Base-by-base conservation (phyloP, 176 grass and related monocot species). In the Olyra latifolia region DNA sequence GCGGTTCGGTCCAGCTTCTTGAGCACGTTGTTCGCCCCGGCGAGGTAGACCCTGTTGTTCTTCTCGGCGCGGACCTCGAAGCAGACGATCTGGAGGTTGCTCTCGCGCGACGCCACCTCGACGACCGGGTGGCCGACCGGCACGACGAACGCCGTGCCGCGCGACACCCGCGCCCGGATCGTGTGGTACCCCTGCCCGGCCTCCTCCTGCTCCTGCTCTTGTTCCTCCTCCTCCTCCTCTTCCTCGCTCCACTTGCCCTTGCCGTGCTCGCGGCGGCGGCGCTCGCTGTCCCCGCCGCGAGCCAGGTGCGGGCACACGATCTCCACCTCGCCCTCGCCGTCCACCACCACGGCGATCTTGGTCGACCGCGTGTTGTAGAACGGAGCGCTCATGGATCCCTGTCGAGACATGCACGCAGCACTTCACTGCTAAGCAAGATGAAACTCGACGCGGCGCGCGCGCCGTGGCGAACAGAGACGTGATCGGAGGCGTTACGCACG, bases 371-470 rank as follows among this genome's bases (percentile, higher is more conserved):
- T 91, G 86, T 95, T 93, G 81, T 84, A 89, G 45, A 55, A 81
- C 1, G 92, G 95, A 17, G 90, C 88, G 17, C 47, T 69, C 95
- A 98, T 95, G 24, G 95, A 98, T 2, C 92, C 90, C 95, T 98
- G 80, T 20, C 5, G 27, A 76, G 15, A 43, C 68, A 74, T 39
- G 30, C 42, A 62, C 1, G 8, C 28, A 42, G 9, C 63, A 54
- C 10, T 13, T 10, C 12, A 13, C 44, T 46, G 11, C 1, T 13
- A 11, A 14, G 1, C 2, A 46, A 46, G 32, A 35, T 4, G 32
- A 35, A 35, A 35, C 32, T 4, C 32, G 32, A 35, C 32, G 62
- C 8, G 4, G 2, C 19, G n/a, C n/a, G n/a, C n/a, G n/a, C n/a
- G n/a, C n/a, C n/a, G n/a, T n/a, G 32, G 14, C 11, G 57, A 62